A percentile compares a stretch with the other conserved stretches of the same genome.
Conservation (phyloP, 2,329 filamentous ascomycete species). For the Penicillium sp. region DNA sequence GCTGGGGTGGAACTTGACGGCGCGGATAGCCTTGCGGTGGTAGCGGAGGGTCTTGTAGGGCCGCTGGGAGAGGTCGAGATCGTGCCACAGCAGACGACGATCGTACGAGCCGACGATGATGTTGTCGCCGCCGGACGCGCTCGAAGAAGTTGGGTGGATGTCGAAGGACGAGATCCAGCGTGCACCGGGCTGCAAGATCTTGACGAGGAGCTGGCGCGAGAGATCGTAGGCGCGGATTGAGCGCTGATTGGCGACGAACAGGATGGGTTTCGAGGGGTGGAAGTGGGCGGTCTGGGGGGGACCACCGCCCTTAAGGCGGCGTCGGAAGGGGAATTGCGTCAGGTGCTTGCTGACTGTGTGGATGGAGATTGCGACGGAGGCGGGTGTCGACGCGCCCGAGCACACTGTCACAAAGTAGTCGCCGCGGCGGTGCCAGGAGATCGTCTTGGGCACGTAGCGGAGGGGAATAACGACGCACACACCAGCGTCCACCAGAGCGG, state of each 20-base stretch:
- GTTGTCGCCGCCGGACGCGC: slow-evolving; percentile 87
- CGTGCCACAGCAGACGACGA: slow-evolving; percentile 87
- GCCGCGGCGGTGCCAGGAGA: slow-evolving; percentile 87
- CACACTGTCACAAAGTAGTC: slow-evolving; percentile 92
- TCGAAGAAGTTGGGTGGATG: slow-evolving; percentile 78
- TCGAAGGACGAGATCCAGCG: slow-evolving; percentile 92
- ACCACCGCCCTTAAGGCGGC: slow-evolving; percentile 58
- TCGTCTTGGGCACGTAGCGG: slow-evolving; percentile 69
- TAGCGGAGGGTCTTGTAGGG: slow-evolving; percentile 97
- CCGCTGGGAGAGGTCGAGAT: slow-evolving; percentile 78
- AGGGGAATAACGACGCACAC: slow-evolving; percentile 75
- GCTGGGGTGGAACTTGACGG: slow-evolving; percentile 75
- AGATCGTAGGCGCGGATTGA: slow-evolving; percentile 91
- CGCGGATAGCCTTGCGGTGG: slow-evolving; percentile 81
- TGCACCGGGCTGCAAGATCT: slow-evolving; percentile 85
- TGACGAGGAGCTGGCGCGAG: slow-evolving; percentile 79
- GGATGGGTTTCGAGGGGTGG: slow-evolving; percentile 82
- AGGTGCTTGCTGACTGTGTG: slow-evolving; percentile 92
- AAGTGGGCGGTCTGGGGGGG: slow-evolving; percentile 82
- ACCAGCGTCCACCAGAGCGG: slow-evolving; percentile 62
- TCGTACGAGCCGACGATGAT: slow-evolving; percentile 92
- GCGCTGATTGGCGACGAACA: slow-evolving; percentile 93
- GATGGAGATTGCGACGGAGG: slow-evolving; percentile 66
- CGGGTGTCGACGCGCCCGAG: slow-evolving; percentile 48
- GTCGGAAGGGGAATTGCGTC: slow-evolving; percentile 87